Evolutionary conservation across 768 basidiomycete genomes (phyloP).

Genomic region (Rhodotorula taiwanensis): DNA sequence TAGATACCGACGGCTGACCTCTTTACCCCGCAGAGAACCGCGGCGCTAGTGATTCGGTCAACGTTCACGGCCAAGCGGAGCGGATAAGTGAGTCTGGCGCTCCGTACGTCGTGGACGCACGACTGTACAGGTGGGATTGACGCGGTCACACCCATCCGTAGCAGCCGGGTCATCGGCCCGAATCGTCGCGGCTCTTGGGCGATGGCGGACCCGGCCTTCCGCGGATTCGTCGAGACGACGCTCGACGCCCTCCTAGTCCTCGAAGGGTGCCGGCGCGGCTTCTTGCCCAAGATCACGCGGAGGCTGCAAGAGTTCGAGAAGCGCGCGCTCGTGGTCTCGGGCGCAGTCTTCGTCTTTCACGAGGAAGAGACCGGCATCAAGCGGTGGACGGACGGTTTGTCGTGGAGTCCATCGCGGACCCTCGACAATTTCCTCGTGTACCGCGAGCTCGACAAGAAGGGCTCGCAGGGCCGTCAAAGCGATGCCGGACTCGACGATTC

Average conservation of each 20-base stretch:
- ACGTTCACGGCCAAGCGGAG: too few relatives aligned
- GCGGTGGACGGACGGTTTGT: conserved; percentile 82
- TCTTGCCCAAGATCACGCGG: conserved; percentile 85
- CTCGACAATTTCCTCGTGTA: conserved; percentile 92
- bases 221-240: conserved; percentile 88
- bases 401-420: conserved; percentile 89
- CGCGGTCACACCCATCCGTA: too few relatives aligned
- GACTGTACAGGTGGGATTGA: too few relatives aligned
- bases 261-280: conserved; percentile 80
- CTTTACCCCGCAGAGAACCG: too few relatives aligned
- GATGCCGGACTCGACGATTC: not conserved
- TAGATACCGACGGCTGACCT: too few relatives aligned
- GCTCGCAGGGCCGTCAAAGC: conserved; percentile 42
- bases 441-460: conserved; percentile 80
- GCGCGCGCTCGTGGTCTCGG: conserved; percentile 82
- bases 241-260: conserved; percentile 93
- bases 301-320: conserved; percentile 80
- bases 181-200: too few relatives aligned
- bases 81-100: too few relatives aligned
- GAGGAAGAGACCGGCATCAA: conserved; percentile 96
- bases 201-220: conserved; percentile 39
- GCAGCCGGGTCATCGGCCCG: too few relatives aligned
- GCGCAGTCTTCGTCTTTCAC: conserved; percentile 94
- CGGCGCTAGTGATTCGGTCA: too few relatives aligned
- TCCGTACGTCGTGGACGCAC: too few relatives aligned